These are phyloP conservation scores for Pascua sp. DNA, from an alignment of 1,284 basidiomycete species.

Conservation along the genomic window DNA sequence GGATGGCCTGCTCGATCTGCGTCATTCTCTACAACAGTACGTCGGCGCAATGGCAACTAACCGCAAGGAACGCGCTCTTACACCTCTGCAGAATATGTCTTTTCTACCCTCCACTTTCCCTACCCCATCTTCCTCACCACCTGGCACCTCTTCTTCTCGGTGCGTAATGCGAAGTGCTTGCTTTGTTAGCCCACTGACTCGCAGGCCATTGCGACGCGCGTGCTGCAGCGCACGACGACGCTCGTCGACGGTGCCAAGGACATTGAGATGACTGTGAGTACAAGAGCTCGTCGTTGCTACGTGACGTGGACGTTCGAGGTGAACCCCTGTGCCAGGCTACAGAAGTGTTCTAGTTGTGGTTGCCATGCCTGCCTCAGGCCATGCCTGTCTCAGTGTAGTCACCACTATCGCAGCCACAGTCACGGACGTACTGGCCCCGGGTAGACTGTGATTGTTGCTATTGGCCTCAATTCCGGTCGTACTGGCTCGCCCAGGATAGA, in stretches of 20 bases:
- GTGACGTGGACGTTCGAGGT: no score
- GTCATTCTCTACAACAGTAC: conserved; percentile 96
- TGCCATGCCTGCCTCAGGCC: no score
- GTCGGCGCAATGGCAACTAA: not conserved
- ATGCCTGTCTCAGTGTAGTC: no score
- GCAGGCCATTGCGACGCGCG: conserved; percentile 80
- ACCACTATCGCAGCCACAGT: no score
- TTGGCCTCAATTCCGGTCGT: no score
- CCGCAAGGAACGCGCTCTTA: not conserved
- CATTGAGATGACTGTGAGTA: conserved; percentile 66
- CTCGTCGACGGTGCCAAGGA: conserved; percentile 87
- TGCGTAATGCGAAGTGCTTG: conserved; percentile 56
- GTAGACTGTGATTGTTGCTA: no score
- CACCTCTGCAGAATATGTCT: conserved; percentile 62
- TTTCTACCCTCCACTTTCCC: conserved; percentile 74
- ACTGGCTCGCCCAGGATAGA: no score
- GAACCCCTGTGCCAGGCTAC: no score
- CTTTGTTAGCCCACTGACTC: conserved; percentile 20
- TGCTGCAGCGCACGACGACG: conserved; percentile 80
- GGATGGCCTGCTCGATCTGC: conserved; percentile 79
- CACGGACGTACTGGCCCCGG: no score
- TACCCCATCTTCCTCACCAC: conserved; percentile 86
- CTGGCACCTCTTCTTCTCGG: conserved; percentile 78
- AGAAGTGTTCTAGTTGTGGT: no score
- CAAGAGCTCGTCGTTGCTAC: conserved; percentile 13